Base-by-base conservation (phyloP, 2,329 filamentous ascomycete genomes). In the Paraconiothyrium sp. region DNA sequence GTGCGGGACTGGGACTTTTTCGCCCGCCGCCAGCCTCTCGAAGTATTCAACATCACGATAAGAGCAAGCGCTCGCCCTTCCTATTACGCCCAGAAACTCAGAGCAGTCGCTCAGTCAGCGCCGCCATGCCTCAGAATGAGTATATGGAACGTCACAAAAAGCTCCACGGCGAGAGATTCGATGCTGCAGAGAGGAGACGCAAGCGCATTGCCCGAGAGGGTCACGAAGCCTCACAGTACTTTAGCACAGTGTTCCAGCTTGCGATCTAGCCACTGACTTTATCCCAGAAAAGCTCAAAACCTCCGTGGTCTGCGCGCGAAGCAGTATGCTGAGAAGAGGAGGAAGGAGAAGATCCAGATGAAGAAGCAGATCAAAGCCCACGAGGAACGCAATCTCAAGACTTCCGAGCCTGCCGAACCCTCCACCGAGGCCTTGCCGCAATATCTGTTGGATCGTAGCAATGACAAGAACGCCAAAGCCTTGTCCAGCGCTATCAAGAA, bases 301-400 rank as follows among this genome's bases (percentile, higher is more conserved):
- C 86, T 97, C 75, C 90, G 92, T 64, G 95, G 95, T 67, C 88
- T 98, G 72, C 87, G 93, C 65, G 95, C 95, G 71, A 99, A 99
- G 86, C 84, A 97, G 74, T 90, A 95, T 84, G 91, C 94, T 80
- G 90, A 98, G 87, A 93, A 94, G 85, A 89, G 95, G 30, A 92
- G 93, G 84, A 91, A 94, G 79, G 94, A 99, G 85, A 99, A 99
- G 77, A 80, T 80, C 48, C 77, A 80, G 70, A 79, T 80, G 78
- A 80, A 80, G 72, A 76, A 80, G 72, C 74, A 72, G 57, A 79
- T 99, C 87, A 92, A 92, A 82, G 91, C 92, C 48, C 92, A 97
- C 84, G 95, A 99, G 82, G 92, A 97, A 85, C 90, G 93, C 82
- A 96, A 97, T 77, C 89, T 98, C 84, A 97, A 98, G 83, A 92